phyloP scores from a whole-genome alignment of 192 early-diverging fungal genomes.

The Linnemannia exigua region DNA sequence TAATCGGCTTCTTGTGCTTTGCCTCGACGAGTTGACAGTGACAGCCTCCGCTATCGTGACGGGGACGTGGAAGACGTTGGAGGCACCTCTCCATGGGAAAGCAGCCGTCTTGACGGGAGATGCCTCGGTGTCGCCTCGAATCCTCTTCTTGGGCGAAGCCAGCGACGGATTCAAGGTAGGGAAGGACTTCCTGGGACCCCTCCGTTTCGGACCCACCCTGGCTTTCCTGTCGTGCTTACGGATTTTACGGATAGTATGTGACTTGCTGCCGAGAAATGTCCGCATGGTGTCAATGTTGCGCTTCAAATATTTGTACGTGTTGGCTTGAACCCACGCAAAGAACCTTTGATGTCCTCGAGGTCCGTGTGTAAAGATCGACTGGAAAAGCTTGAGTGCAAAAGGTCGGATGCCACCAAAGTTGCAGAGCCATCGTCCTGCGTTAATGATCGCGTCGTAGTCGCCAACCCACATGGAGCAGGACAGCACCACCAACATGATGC shows the following conservation, averaged over 20 bases:
- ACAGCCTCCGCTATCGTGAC: not conserved
- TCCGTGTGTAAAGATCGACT: constrained; percentile 21
- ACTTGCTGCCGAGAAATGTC: not conserved
- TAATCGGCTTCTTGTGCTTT: not conserved
- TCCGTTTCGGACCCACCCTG: not conserved
- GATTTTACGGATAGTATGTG: not conserved
- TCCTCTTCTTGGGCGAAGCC: constrained; percentile 15
- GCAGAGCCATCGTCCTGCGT: constrained; percentile 29
- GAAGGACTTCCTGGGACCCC: constrained; percentile 13
- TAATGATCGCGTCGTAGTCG: constrained; percentile 31
- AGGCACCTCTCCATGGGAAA: not conserved
- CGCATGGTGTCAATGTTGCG: constrained; percentile 39
- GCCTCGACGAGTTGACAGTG: not conserved
- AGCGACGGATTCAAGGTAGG: not conserved
- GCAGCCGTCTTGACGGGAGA: not conserved
- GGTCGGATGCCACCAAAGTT: constrained; percentile 43
- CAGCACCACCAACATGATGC: constrained; percentile 45
- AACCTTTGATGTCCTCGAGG: constrained; percentile 20
- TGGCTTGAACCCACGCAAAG: constrained; percentile 34
- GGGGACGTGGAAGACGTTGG: not conserved
- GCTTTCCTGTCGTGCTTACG: constrained; percentile 18
- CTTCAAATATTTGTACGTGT: constrained; percentile 38
- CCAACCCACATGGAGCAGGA: constrained; percentile 53
- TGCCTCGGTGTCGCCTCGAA: not conserved
- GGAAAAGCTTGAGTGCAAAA: constrained; percentile 31